These are phyloP conservation scores for Xylaria bambusicola DNA, from an alignment of 495 filamentous ascomycete species.

Conservation along the genomic window DNA sequence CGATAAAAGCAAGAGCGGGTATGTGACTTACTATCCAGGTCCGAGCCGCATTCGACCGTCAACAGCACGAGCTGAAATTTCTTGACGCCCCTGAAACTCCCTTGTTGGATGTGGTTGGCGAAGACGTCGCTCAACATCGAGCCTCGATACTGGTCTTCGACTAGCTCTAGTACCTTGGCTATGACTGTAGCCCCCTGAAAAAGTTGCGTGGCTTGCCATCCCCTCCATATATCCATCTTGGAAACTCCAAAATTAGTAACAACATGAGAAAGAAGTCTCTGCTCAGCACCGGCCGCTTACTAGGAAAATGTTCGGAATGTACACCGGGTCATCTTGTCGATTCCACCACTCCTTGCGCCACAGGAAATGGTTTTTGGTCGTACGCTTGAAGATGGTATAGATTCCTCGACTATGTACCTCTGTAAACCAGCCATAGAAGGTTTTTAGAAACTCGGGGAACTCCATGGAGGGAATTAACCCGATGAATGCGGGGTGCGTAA, in stretches of 20 bases:
- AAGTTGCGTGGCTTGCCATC: neutral
- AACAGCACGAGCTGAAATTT: conserved; percentile 3
- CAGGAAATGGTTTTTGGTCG: too few relatives aligned
- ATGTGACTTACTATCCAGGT: neutral
- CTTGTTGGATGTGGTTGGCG: neutral
- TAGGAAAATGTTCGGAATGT: too few relatives aligned
- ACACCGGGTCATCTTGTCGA: too few relatives aligned
- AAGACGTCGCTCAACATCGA: neutral
- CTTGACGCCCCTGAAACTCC: neutral
- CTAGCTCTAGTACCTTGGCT: neutral
- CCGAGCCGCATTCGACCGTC: neutral
- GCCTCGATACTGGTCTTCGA: conserved; percentile 1
- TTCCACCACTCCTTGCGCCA: too few relatives aligned
- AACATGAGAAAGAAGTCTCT: too few relatives aligned
- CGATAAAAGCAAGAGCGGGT: neutral
- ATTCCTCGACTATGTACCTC: too few relatives aligned
- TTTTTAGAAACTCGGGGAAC: too few relatives aligned
- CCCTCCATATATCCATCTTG: neutral
- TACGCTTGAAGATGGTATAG: too few relatives aligned
- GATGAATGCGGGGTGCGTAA: too few relatives aligned
- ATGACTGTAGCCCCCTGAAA: neutral
- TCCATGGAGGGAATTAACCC: too few relatives aligned
- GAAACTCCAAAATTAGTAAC: neutral
- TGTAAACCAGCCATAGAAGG: too few relatives aligned
- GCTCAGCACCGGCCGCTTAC: too few relatives aligned